Conservation (phyloP, 805 yeast species). For the Candida broadrunensis region DNA sequence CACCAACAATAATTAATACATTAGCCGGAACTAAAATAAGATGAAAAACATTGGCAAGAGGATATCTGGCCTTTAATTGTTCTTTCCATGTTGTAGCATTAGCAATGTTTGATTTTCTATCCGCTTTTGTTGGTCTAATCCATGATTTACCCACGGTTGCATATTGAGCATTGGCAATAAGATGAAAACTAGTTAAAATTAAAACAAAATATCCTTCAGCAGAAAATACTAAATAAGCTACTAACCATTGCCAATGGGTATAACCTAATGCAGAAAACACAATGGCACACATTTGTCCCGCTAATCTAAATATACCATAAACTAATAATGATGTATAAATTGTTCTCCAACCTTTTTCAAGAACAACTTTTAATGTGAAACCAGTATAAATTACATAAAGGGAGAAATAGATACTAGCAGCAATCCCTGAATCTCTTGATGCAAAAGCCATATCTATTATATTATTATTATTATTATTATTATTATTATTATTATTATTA, state of each 20-base stretch:
- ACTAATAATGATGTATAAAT: slow-evolving; percentile 19
- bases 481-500: too few relatives aligned
- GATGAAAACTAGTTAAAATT: slow-evolving; percentile 24
- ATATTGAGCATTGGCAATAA: slow-evolving; percentile 24
- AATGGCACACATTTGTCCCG: slow-evolving; percentile 33
- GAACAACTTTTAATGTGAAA: slow-evolving; percentile 15
- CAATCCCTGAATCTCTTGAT: slow-evolving; percentile 24
- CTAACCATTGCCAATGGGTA: slow-evolving; percentile 28
- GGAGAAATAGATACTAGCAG: slow-evolving; percentile 28
- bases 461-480: too few relatives aligned
- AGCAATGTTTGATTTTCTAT: slow-evolving; percentile 1
- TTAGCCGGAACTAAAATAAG: slow-evolving; percentile 29
- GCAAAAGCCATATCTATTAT: slow-evolving; percentile 12
- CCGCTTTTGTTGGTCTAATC: slow-evolving; percentile 13
- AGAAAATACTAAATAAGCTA: slow-evolving; percentile 35
- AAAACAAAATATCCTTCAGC: slow-evolving; percentile 39
- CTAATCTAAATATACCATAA: slow-evolving; percentile 28
- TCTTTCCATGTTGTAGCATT: slow-evolving; percentile 1
- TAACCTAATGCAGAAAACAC: slow-evolving; percentile 30
- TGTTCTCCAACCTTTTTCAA: slow-evolving; percentile 17
- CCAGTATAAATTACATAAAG: slow-evolving; percentile 21
- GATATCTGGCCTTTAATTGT: background rate
- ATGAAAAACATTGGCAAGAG: slow-evolving; percentile 17
- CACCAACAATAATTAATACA: slow-evolving; percentile 29
- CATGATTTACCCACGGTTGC: slow-evolving; percentile 24